Evolutionary conservation across 768 basidiomycete genomes (phyloP).

Genomic region (Rhodocollybia butyracea): DNA sequence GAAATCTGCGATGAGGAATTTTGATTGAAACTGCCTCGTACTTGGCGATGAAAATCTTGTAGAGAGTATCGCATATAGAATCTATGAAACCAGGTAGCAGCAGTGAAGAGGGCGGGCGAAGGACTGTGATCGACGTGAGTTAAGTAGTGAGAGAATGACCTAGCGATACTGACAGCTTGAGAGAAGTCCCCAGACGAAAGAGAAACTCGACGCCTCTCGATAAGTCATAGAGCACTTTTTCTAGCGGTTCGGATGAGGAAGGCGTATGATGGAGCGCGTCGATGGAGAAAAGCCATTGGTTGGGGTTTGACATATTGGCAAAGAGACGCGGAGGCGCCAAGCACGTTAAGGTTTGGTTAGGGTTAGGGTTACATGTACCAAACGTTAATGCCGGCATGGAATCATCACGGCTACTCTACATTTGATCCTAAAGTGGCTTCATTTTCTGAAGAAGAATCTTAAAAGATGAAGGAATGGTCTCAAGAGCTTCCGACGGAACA

Average conservation of each 20-base stretch:
- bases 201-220: slow-evolving; percentile 83
- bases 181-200: slow-evolving; percentile 74
- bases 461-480: too few species aligned
- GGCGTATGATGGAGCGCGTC: slow-evolving; percentile 59
- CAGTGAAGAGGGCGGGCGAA: slow-evolving; percentile 79
- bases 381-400: too few species aligned
- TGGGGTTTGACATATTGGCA: neutral
- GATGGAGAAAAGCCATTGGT: slow-evolving; percentile 73
- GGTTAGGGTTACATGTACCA: too few species aligned
- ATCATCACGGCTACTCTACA: neutral
- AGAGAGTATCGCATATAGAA: slow-evolving; percentile 88
- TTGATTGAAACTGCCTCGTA: slow-evolving; percentile 26
- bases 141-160: slow-evolving; percentile 1
- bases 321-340: too few species aligned
- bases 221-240: slow-evolving; percentile 75
- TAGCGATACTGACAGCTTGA: slow-evolving; percentile 77
- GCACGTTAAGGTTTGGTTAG: too few species aligned
- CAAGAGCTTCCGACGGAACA: too few species aligned
- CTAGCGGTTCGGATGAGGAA: slow-evolving; percentile 46
- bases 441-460: neutral
- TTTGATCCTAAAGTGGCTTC: neutral
- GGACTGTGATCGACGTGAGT: slow-evolving; percentile 53
- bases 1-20: slow-evolving; percentile 8
- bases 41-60: slow-evolving; percentile 80
- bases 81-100: slow-evolving; percentile 88